Conservation (phyloP, 371 early-diverging fungal genomes). For the Syncephalis plumigaleata region DNA sequence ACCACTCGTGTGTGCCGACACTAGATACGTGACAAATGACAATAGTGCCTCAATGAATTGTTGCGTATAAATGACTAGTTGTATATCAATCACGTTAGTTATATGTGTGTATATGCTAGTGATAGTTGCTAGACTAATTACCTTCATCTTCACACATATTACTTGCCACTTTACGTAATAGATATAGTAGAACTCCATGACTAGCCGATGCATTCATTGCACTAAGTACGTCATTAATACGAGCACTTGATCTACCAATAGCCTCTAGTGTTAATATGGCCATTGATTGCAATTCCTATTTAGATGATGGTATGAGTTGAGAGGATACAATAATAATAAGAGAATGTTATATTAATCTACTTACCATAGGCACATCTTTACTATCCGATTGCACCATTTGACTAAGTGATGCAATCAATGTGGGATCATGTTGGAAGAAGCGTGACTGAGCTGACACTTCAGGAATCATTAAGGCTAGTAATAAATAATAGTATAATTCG, state of each 20-base stretch:
- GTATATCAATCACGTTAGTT: background rate
- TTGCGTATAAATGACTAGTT: slow-evolving; percentile 32
- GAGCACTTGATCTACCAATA: slow-evolving; percentile 53
- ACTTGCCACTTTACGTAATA: slow-evolving; percentile 20
- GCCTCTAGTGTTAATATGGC: slow-evolving; percentile 67
- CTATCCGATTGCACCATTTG: slow-evolving; percentile 59
- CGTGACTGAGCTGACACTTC: slow-evolving; percentile 53
- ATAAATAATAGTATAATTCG: too few relatives aligned
- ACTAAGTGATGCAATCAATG: slow-evolving; percentile 53
- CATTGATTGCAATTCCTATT: slow-evolving; percentile 43
- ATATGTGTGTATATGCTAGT: too few relatives aligned
- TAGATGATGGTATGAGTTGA: too few relatives aligned
- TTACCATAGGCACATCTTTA: slow-evolving; percentile 20
- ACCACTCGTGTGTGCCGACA: slow-evolving; percentile 65
- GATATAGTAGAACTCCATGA: slow-evolving; percentile 75
- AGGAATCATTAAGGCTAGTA: slow-evolving; percentile 30
- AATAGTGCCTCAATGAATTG: slow-evolving; percentile 78
- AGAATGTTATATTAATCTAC: too few relatives aligned
- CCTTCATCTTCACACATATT: background rate
- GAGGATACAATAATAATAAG: too few relatives aligned
- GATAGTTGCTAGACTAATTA: too few relatives aligned
- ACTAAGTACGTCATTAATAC: slow-evolving; percentile 60
- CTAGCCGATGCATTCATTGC: slow-evolving; percentile 85
- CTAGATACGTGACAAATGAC: slow-evolving; percentile 50
- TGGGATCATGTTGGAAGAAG: slow-evolving; percentile 72